A percentile compares a stretch with the other conserved stretches of the same genome.
Conservation (phyloP, 441 rosid species). For the Francoa sonchifolia region DNA sequence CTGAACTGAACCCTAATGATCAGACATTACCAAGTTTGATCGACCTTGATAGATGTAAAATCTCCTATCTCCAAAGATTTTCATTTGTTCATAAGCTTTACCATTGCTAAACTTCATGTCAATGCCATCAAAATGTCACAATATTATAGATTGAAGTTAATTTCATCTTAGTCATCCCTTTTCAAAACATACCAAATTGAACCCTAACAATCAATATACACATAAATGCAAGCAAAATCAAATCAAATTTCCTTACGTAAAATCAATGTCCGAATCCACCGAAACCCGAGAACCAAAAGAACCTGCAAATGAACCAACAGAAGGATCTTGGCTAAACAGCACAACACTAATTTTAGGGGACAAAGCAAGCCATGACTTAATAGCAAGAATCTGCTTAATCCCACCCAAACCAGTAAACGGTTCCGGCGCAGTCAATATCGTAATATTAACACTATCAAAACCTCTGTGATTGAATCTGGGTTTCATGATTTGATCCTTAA, state of each 20-base stretch:
- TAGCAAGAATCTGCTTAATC: slow-evolving; percentile 31
- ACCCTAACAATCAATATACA: background rate
- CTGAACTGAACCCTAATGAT: too few relatives aligned
- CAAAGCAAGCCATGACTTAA: slow-evolving; percentile 78
- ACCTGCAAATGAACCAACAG: slow-evolving; percentile 38
- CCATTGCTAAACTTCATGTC: too few relatives aligned
- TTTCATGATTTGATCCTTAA: slow-evolving; percentile 12
- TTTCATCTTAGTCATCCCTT: too few relatives aligned
- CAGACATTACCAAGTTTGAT: too few relatives aligned
- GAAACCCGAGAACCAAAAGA: slow-evolving; percentile 43
- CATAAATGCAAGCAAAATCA: background rate
- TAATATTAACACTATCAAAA: slow-evolving; percentile 18
- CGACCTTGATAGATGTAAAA: too few relatives aligned
- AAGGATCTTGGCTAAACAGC: slow-evolving; percentile 48
- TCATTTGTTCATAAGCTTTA: too few relatives aligned
- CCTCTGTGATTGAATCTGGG: slow-evolving; percentile 10
- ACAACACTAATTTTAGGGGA: slow-evolving; percentile 50
- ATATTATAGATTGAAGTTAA: too few relatives aligned
- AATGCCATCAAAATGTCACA: too few relatives aligned
- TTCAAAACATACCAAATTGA: background rate
- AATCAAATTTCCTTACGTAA: slow-evolving; percentile 42
- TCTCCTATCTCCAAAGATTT: too few relatives aligned
- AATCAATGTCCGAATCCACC: slow-evolving; percentile 58
- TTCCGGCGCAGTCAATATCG: slow-evolving; percentile 50
- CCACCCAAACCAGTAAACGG: slow-evolving; percentile 34